A percentile compares a stretch with the other conserved stretches of the same genome.
Conservation (phyloP, 305 asterid genomes). For the Ilex paraguariensis region DNA sequence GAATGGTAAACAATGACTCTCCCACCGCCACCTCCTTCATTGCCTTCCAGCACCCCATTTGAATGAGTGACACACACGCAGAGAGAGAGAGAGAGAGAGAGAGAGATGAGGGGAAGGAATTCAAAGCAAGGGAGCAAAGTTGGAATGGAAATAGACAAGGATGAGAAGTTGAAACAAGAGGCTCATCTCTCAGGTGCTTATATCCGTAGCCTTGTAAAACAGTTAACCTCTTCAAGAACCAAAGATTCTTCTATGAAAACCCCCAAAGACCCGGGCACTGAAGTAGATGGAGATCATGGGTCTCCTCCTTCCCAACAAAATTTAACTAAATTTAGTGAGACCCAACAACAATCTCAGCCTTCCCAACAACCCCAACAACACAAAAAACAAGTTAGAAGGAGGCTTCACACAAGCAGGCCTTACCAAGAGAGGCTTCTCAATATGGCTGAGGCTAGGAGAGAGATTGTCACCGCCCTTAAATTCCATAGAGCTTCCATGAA, state of each 20-base stretch:
- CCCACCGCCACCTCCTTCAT: slow-evolving; percentile 24
- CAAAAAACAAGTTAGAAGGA: slow-evolving; percentile 80
- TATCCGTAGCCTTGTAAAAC: slow-evolving; percentile 89
- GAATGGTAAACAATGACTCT: slow-evolving; percentile 34
- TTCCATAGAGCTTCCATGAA: slow-evolving; percentile 93
- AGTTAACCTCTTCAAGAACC: slow-evolving; percentile 78
- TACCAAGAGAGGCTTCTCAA: slow-evolving; percentile 91
- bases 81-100: neutral
- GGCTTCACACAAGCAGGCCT: slow-evolving; percentile 93
- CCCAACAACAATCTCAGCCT: slow-evolving; percentile 10
- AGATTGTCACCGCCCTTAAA: slow-evolving; percentile 92
- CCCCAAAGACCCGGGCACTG: slow-evolving; percentile 20
- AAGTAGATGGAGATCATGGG: too few relatives aligned
- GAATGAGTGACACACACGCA: slow-evolving; percentile 2
- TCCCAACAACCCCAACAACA: slow-evolving; percentile 31
- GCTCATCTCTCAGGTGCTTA: slow-evolving; percentile 90
- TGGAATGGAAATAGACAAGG: slow-evolving; percentile 37
- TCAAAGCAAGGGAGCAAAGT: slow-evolving; percentile 37
- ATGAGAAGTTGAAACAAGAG: slow-evolving; percentile 48
- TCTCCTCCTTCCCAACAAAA: slow-evolving; percentile 16
- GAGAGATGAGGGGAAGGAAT: slow-evolving; percentile 73
- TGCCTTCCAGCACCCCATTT: slow-evolving; percentile 20
- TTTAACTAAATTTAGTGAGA: slow-evolving; percentile 28
- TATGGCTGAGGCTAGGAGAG: slow-evolving; percentile 97
- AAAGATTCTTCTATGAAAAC: slow-evolving; percentile 45